These are phyloP conservation scores for Dactylis glomerata DNA, from an alignment of 176 grass and related monocot species.

Conservation along the genomic window DNA sequence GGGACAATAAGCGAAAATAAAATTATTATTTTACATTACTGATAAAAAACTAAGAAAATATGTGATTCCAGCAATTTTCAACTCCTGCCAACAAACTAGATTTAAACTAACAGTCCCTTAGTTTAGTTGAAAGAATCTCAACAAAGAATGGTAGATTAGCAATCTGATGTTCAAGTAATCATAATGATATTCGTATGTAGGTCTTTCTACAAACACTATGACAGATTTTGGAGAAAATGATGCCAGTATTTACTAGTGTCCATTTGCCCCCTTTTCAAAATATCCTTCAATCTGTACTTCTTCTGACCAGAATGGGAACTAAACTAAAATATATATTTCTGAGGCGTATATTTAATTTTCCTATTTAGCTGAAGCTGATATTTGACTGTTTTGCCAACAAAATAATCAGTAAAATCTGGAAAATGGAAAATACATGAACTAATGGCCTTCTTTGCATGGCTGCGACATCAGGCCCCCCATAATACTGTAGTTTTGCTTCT, in stretches of 20 bases:
- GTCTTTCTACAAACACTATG: conserved; percentile 17
- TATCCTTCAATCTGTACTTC: not conserved
- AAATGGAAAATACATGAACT: conserved; percentile 54
- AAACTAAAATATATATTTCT: not conserved
- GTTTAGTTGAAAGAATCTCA: conserved; percentile 11
- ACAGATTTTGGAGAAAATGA: not conserved
- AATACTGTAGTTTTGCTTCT: conserved; percentile 56
- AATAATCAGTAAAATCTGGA: conserved; percentile 7
- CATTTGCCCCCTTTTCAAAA: conserved; percentile 9
- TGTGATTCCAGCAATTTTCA: not conserved
- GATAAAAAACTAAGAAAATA: not conserved
- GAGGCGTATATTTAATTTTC: not conserved
- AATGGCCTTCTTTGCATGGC: conserved; percentile 48
- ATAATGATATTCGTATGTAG: not conserved
- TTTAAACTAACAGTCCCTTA: not conserved
- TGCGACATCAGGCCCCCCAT: conserved; percentile 30
- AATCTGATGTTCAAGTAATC: conserved; percentile 21
- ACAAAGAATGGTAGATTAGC: not conserved
- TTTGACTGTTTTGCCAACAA: conserved; percentile 4
- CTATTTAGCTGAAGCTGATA: not conserved
- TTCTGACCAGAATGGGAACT: not conserved
- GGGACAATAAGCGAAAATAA: conserved; percentile 19
- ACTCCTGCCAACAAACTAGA: conserved; percentile 21
- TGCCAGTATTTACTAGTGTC: not conserved
- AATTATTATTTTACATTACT: not conserved